A percentile compares a stretch with the other conserved stretches of the same genome.
Evolutionary conservation across 2,329 filamentous ascomycete species (phyloP).

Genomic region (Penicillium sp.): DNA sequence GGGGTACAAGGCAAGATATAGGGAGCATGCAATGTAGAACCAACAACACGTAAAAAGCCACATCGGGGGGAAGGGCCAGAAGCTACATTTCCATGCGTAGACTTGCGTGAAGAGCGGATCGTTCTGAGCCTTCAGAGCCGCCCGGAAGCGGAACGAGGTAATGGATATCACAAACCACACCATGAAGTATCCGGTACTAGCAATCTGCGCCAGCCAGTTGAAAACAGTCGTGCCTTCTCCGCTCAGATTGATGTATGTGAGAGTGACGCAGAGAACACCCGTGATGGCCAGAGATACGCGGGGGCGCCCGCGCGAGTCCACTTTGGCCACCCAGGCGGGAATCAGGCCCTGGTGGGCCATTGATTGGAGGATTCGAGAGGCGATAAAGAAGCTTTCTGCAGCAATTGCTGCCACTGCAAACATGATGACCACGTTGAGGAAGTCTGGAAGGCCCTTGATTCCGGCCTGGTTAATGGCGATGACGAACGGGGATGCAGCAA

Average conservation of each 20-base stretch:
- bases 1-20: background rate
- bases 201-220: slow-evolving; percentile 29
- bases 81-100: slow-evolving; percentile 30
- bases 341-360: slow-evolving; percentile 3
- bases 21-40: slow-evolving; percentile 1
- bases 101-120: slow-evolving; percentile 24
- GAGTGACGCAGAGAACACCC: background rate
- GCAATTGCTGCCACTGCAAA: slow-evolving; percentile 33
- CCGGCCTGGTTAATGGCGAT: slow-evolving; percentile 31
- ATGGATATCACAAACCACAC: slow-evolving; percentile 37
- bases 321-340: background rate
- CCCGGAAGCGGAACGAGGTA: slow-evolving; percentile 33
- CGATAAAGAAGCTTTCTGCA: slow-evolving; percentile 33
- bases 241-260: background rate
- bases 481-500: slow-evolving; percentile 34
- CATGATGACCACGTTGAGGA: slow-evolving; percentile 36
- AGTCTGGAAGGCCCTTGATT: slow-evolving; percentile 29
- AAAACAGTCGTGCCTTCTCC: slow-evolving; percentile 17
- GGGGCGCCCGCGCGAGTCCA: slow-evolving; percentile 1
- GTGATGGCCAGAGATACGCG: slow-evolving; percentile 1
- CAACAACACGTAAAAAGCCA: slow-evolving; percentile 12
- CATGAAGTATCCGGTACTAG: slow-evolving; percentile 34
- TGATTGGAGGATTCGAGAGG: slow-evolving; percentile 17
- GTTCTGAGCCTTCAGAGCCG: slow-evolving; percentile 20
- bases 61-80: slow-evolving; percentile 32